phyloP scores from a whole-genome alignment of 2,329 filamentous ascomycete genomes.

The Pezicula rhizophila region DNA sequence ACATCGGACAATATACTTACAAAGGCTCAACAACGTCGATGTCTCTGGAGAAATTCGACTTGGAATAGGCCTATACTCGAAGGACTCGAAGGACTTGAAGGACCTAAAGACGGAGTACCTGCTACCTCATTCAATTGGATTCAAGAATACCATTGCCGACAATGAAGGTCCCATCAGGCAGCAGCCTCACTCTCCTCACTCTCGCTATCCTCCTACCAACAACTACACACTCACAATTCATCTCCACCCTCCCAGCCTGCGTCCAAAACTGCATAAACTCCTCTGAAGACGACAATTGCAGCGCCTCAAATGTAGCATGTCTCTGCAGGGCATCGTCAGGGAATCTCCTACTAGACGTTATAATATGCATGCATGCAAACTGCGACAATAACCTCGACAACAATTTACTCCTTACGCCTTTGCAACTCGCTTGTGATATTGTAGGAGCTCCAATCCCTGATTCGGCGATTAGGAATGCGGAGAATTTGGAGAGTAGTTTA shows the following conservation, averaged over 20 bases:
- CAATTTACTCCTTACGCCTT: conserved; percentile 26
- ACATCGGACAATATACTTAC: neutral
- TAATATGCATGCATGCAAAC: conserved; percentile 33
- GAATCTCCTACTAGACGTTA: conserved; percentile 31
- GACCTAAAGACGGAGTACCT: too few relatives aligned
- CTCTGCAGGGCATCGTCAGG: conserved; percentile 30
- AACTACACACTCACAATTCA: conserved; percentile 21
- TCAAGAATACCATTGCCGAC: conserved; percentile 6
- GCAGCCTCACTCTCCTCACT: conserved; percentile 1
- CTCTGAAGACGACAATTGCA: conserved; percentile 27
- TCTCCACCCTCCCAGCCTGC: conserved; percentile 24
- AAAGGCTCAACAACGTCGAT: neutral
- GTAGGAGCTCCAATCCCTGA: conserved; percentile 25
- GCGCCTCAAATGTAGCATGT: conserved; percentile 27
- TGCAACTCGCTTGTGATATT: conserved; percentile 29
- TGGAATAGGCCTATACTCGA: neutral
- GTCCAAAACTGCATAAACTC: conserved; percentile 29
- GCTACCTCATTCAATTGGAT: too few relatives aligned
- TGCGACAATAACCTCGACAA: conserved; percentile 30
- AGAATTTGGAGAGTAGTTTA: conserved; percentile 19
- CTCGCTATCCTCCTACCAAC: conserved; percentile 10
- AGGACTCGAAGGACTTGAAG: neutral
- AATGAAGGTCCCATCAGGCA: neutral
- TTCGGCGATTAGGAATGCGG: conserved; percentile 28
- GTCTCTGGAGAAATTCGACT: neutral